A percentile compares a stretch with the other conserved stretches of the same genome.
These are phyloP conservation scores for Pseudocercospora cruenta DNA, from an alignment of 2,329 filamentous ascomycete genomes.

Conservation along the genomic window DNA sequence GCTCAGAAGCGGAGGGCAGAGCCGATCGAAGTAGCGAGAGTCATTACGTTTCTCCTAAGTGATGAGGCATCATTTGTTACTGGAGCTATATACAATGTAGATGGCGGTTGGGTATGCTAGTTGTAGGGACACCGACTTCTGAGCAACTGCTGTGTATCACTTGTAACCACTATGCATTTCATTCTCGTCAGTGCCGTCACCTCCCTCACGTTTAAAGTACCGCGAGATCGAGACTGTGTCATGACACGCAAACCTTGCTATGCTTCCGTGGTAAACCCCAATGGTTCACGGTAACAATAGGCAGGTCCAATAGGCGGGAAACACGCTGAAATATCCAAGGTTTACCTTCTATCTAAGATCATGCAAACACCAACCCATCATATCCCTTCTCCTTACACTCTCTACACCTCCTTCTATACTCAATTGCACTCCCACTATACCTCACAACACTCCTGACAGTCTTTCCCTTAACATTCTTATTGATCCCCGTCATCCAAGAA, in stretches of 20 bases:
- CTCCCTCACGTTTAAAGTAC: too few relatives aligned
- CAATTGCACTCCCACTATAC: constrained; percentile 10
- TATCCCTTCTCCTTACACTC: constrained; percentile 6
- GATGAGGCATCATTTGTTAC: constrained; percentile 17
- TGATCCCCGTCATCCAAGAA: constrained; percentile 16
- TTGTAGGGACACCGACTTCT: too few relatives aligned
- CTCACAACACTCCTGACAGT: constrained; percentile 11
- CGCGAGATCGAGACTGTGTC: too few relatives aligned
- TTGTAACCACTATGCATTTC: too few relatives aligned
- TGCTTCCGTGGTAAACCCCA: too few relatives aligned
- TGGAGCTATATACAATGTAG: constrained; percentile 6
- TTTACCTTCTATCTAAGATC: not conserved
- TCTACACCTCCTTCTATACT: constrained; percentile 12
- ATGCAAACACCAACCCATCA: constrained; percentile 2
- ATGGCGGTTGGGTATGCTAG: constrained; percentile 10
- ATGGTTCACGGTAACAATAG: too few relatives aligned
- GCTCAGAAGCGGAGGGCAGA: constrained; percentile 5
- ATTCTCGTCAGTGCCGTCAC: too few relatives aligned
- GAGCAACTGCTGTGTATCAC: too few relatives aligned
- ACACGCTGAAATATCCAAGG: too few relatives aligned
- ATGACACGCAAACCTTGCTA: too few relatives aligned
- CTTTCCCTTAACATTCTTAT: constrained; percentile 16
- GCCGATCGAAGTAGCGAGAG: constrained; percentile 9
- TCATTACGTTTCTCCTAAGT: constrained; percentile 12
- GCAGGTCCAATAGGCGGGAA: too few relatives aligned